These are phyloP conservation scores for Magnusiomyces magnusii DNA, from an alignment of 1,139 yeast species.

Conservation along the genomic window DNA sequence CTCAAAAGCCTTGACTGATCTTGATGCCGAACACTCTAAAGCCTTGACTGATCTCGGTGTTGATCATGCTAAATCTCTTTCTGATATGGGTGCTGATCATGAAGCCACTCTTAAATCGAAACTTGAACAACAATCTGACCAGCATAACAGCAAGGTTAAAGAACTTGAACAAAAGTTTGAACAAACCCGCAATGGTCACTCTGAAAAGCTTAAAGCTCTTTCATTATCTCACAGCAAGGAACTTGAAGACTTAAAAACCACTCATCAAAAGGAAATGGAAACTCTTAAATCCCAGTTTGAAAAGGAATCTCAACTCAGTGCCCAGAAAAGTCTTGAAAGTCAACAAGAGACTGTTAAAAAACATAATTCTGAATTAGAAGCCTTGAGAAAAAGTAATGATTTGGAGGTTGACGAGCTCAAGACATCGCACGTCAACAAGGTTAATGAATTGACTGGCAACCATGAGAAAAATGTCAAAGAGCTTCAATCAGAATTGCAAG, in stretches of 20 bases:
- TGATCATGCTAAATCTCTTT: conserved; percentile 28
- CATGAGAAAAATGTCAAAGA: conserved; percentile 9
- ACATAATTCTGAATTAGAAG: background rate
- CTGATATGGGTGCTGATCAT: conserved; percentile 20
- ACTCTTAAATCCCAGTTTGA: conserved; percentile 3
- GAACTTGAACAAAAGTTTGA: conserved; percentile 12
- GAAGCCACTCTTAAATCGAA: conserved; percentile 13
- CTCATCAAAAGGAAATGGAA: conserved; percentile 2
- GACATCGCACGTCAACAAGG: background rate
- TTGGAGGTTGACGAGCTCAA: conserved; percentile 11
- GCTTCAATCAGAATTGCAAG: conserved; percentile 8
- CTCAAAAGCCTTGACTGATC: too few relatives aligned
- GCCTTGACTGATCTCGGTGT: too few relatives aligned
- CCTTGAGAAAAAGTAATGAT: conserved; percentile 6
- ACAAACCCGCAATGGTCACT: conserved; percentile 2
- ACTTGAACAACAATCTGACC: conserved; percentile 9
- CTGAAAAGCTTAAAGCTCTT: conserved; percentile 4
- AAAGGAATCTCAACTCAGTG: background rate
- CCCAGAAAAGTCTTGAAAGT: background rate
- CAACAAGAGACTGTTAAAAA: background rate
- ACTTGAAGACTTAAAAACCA: conserved; percentile 5
- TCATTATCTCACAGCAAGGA: conserved; percentile 10
- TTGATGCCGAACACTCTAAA: too few relatives aligned
- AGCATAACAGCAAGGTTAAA: conserved; percentile 7
- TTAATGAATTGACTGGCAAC: conserved; percentile 8